Conservation (phyloP, 106 monocot genomes). For the Posidonia australis region DNA sequence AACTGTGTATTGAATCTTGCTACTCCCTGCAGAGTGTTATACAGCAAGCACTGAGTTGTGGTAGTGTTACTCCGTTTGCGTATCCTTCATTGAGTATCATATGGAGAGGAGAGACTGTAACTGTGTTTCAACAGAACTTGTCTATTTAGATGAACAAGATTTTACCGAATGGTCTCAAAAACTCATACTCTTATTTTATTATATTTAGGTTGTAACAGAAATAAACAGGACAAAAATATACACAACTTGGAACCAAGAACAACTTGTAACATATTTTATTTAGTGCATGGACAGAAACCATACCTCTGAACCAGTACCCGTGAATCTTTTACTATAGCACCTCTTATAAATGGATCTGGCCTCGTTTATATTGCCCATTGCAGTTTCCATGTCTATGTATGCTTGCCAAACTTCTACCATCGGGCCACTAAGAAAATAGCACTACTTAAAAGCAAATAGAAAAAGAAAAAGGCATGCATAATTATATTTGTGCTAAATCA, state of each 20-base stretch:
- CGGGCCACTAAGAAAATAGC: conserved; percentile 42
- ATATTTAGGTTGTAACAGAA: too few relatives aligned
- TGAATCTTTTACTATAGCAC: conserved; percentile 77
- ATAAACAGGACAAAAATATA: background rate
- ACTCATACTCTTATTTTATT: too few relatives aligned
- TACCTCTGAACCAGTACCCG: conserved; percentile 89
- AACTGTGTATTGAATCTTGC: too few relatives aligned
- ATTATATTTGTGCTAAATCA: background rate
- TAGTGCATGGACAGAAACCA: background rate
- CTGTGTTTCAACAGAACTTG: too few relatives aligned
- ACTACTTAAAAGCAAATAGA: background rate
- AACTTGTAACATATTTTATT: background rate
- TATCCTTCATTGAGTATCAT: too few relatives aligned
- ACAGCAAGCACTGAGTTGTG: too few relatives aligned
- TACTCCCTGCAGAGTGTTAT: too few relatives aligned
- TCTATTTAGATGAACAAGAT: too few relatives aligned
- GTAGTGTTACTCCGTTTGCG: too few relatives aligned
- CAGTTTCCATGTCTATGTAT: conserved; percentile 72
- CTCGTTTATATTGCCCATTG: conserved; percentile 62
- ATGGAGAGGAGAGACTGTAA: too few relatives aligned
- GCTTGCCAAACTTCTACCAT: conserved; percentile 62
- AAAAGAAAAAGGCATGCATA: background rate
- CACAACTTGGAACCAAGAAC: background rate
- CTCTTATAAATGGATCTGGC: conserved; percentile 94
- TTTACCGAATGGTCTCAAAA: too few relatives aligned